phyloP scores from a whole-genome alignment of 192 early-diverging fungal genomes.

The Coemansia sp. region DNA sequence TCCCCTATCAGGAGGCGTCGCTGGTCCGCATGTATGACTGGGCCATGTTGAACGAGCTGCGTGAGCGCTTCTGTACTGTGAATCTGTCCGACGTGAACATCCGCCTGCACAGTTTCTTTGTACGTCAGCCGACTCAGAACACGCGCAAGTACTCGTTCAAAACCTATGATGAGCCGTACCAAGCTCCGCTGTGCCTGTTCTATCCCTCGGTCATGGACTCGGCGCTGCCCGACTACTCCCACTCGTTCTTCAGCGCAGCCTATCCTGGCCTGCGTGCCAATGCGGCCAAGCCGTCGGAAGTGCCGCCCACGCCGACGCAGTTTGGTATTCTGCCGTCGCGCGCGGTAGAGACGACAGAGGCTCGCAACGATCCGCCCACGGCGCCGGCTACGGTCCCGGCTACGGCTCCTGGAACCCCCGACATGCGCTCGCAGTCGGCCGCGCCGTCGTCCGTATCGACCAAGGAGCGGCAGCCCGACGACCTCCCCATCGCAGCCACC shows the following conservation, averaged over 20 bases:
- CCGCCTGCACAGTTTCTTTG: slow-evolving; percentile 75
- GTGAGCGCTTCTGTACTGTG: slow-evolving; percentile 78
- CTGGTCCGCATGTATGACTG: slow-evolving; percentile 63
- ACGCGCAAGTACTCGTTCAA: slow-evolving; percentile 77
- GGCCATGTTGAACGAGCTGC: slow-evolving; percentile 70
- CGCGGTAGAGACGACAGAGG: slow-evolving; percentile 2
- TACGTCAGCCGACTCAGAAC: slow-evolving; percentile 58
- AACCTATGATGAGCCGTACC: slow-evolving; percentile 77
- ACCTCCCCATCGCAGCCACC: too few relatives aligned
- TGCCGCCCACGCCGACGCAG: slow-evolving; percentile 17
- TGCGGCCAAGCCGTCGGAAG: too few relatives aligned
- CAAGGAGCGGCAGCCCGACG: too few relatives aligned
- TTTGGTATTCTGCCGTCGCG: slow-evolving; percentile 33
- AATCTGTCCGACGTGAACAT: slow-evolving; percentile 80
- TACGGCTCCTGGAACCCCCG: slow-evolving; percentile 20
- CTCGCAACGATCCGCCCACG: too few relatives aligned
- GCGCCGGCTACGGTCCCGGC: slow-evolving; percentile 21
- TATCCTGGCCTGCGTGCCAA: too few relatives aligned
- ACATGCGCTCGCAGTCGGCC: slow-evolving; percentile 1
- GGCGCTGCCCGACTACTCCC: slow-evolving; percentile 27
- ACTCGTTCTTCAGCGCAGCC: slow-evolving; percentile 15
- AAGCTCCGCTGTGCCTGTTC: slow-evolving; percentile 68
- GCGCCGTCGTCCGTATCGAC: neutral
- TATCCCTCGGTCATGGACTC: slow-evolving; percentile 49
- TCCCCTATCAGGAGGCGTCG: slow-evolving; percentile 69